These are phyloP conservation scores for Chaetomiaceae sp. DNA, from an alignment of 2,329 filamentous ascomycete species.

Conservation along the genomic window DNA sequence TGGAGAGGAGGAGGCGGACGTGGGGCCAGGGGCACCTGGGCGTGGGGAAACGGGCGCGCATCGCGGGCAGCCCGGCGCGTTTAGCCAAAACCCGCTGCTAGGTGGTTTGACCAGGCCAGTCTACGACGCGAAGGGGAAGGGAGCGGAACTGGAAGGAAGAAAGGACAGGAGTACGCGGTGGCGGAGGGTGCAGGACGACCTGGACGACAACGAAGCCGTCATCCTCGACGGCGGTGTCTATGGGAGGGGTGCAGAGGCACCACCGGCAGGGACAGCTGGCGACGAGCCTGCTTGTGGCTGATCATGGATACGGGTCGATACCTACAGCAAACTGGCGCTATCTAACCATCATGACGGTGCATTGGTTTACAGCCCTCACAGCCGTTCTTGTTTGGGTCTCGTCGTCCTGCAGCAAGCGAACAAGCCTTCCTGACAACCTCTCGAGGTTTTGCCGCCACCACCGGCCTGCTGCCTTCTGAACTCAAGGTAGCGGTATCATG, in stretches of 20 bases:
- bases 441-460: too few species aligned
- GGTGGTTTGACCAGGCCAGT: constrained; percentile 60
- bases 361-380: too few species aligned
- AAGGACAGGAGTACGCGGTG: constrained; percentile 42
- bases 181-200: constrained; percentile 56
- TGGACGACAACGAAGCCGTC: constrained; percentile 51
- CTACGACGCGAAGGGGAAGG: constrained; percentile 49
- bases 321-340: too few species aligned
- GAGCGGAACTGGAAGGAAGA: constrained; percentile 36
- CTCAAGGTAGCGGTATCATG: too few species aligned
- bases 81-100: constrained; percentile 63
- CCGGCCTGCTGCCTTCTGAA: too few species aligned
- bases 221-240: constrained; percentile 53
- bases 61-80: constrained; percentile 42
- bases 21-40: constrained; percentile 23
- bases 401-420: too few species aligned
- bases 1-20: constrained; percentile 30
- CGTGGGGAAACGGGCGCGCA: constrained; percentile 33
- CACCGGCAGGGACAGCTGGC: constrained; percentile 5
- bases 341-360: too few species aligned
- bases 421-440: too few species aligned
- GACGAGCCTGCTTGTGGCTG: constrained; percentile 39
- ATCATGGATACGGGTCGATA: constrained; percentile 2
- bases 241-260: constrained; percentile 30
- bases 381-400: too few species aligned